Base-by-base conservation (phyloP, 345 rosid genomes). In the Gossypium australe region DNA sequence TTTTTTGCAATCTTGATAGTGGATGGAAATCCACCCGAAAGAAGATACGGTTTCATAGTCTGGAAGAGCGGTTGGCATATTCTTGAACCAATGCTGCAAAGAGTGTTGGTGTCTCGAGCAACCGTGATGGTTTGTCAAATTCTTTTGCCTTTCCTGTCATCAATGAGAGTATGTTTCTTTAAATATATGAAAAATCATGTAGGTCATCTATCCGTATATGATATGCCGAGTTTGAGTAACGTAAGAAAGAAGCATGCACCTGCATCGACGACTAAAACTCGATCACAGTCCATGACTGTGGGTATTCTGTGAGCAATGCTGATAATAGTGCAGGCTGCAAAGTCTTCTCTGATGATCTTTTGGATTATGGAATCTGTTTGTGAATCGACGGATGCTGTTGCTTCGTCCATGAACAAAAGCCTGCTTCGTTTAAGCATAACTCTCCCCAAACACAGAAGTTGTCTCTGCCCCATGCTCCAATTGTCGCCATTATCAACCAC, bases 381-480 rank as follows among this genome's bases (percentile, higher is more conserved):
- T 0, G 99, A 94, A 83, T 94, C 99, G 52, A 94, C 93, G 0
- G 97, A 94, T 67, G 99, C 98, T 0, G 99, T 94, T 3, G 99
- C 99, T 81, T 94, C 99, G 70, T 94, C 98, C 87, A 94, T 85
- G 74, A 94, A 91, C 84, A 92, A 52, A 56, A 92, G 89, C 16
- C 89, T 82, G 82, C 97, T 89, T 45, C 78, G 92, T 82, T 92
- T 94, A 62, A 94, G 84, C 97, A 92, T 86, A 3, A 94, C 97
- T 72, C 99, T 87, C 7, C 94, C 99, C 70, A 94, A 76, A 77
- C 99, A 94, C 0, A 94, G 85, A 72, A 94, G 97, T 75, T 94
- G 99, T 75, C 98, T 91, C 76, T 92, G 99, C 58, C 99, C 99
- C 78, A 94, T 95, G 57, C 99, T 94, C 99, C 98, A 94, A 77